Base-by-base conservation (phyloP, 805 yeast genomes). In the Sungouiozyma ichnusensis region DNA sequence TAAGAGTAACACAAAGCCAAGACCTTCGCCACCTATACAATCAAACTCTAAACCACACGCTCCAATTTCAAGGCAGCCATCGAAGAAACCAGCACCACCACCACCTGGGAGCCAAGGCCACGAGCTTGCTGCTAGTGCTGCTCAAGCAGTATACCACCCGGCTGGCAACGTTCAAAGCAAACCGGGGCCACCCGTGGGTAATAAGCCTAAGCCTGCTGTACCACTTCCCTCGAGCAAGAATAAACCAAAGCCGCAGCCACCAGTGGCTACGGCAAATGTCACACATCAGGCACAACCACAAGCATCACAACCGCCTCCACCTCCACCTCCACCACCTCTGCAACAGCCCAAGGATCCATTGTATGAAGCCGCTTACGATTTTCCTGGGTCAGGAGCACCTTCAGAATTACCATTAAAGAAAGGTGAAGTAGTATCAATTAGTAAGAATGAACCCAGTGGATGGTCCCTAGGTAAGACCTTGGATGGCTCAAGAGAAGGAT, bases 391-490 rank as follows among this genome's bases (percentile, higher is more conserved):
- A 1, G 92, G 90, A 15, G 73, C 81, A 13, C 80, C 94, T 1
- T 79, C 92, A 7, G 87, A 80, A 52, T 68, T 88, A 45, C 86
- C 96, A 5, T 69, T 90, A 33, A 64, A 71, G 4, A 83, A 81
- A 53, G 95, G 84, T 45, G 83, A 84, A 36, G 67, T 85, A 37
- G 78, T 90, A 32, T 77, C 77, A 47, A 76, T 92, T 29, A 66
- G 79, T 2, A 80, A 74, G 55, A 77, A 81, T 48, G 85, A 81
- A 44, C 78, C 80, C 37, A 88, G 85, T 47, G 95, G 96, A 15
- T 92, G 99, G 99, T 90, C 95, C 53, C 70, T 92, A 44, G 97
- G 87, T 8, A 83, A 82, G 58, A 70, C 77, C 29, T 60, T 81
- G 46, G 88, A 82, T 54, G 92, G 84, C 34, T 57, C 80, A 1